Evolutionary conservation across 2,329 filamentous ascomycete species (phyloP).

Genomic region (Xylariaceae sp.): DNA sequence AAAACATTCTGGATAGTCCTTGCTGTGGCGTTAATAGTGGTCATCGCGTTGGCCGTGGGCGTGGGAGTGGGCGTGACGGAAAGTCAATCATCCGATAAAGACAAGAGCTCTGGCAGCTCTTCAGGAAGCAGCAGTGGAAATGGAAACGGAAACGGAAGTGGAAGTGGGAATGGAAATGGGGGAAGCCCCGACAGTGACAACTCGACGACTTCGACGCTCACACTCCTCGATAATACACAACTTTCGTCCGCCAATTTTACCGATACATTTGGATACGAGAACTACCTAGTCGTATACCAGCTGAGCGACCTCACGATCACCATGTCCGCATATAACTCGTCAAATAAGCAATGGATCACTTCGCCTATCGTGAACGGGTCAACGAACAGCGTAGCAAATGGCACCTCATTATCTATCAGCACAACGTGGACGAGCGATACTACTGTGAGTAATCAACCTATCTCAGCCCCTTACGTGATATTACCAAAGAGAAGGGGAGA

Average conservation of each 20-base stretch:
- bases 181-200: neutral
- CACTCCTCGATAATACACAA: slow-evolving; percentile 14
- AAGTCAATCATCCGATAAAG: neutral
- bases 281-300: slow-evolving; percentile 27
- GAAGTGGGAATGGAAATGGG: neutral
- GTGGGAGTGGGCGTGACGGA: slow-evolving; percentile 11
- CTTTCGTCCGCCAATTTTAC: slow-evolving; percentile 29
- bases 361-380: slow-evolving; percentile 26
- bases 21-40: slow-evolving; percentile 5
- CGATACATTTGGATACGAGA: slow-evolving; percentile 23
- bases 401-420: slow-evolving; percentile 16
- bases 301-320: slow-evolving; percentile 24
- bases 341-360: slow-evolving; percentile 22
- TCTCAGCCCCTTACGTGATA: neutral
- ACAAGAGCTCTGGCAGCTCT: neutral
- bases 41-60: slow-evolving; percentile 15
- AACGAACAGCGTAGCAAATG: slow-evolving; percentile 14
- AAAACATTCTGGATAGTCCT: slow-evolving; percentile 17
- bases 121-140: neutral
- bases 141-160: neutral
- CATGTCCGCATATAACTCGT: slow-evolving; percentile 28
- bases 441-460: slow-evolving; percentile 3
- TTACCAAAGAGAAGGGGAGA: neutral
- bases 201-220: neutral
- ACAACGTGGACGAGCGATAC: slow-evolving; percentile 7